A percentile compares a stretch with the other conserved stretches of the same genome.
Conservation (phyloP, 225 moss, liverwort and hornwort genomes). For the Physcomitrium patens region DNA sequence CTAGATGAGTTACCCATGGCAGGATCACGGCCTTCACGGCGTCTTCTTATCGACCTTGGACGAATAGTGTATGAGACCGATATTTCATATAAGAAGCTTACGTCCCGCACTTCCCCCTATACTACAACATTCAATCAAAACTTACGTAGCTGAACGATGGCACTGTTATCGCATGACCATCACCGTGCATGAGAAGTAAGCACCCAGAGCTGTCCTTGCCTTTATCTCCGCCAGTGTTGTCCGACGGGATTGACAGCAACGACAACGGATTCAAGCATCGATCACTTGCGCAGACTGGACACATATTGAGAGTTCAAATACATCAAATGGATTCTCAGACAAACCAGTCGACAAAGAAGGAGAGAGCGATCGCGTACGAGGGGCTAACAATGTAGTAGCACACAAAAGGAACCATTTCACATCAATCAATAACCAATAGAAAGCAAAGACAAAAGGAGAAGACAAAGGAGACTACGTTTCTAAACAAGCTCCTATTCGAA, state of each 20-base stretch:
- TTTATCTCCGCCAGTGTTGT: slow-evolving; percentile 30
- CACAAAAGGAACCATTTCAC: no score
- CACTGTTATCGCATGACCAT: no score
- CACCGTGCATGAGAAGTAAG: neutral
- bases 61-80: neutral
- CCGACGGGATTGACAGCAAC: neutral
- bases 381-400: slow-evolving; percentile 11
- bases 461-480: no score
- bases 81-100: neutral
- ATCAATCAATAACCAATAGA: no score
- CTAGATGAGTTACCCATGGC: slow-evolving; percentile 46
- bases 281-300: slow-evolving; percentile 22
- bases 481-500: no score
- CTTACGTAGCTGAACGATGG: no score
- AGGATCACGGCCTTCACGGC: neutral
- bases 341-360: neutral
- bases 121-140: no score
- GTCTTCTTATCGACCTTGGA: neutral
- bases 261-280: slow-evolving; percentile 7
- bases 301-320: slow-evolving; percentile 17
- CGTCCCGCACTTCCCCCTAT: neutral
- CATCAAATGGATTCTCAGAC: neutral
- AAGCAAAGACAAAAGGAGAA: no score
- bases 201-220: slow-evolving; percentile 16
- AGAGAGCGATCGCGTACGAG: neutral